Percentiles rank a stretch among this genome's conserved stretches.
Evolutionary conservation across 106 monocot genomes (phyloP).

Genomic region (Dendrobium catenatum): DNA sequence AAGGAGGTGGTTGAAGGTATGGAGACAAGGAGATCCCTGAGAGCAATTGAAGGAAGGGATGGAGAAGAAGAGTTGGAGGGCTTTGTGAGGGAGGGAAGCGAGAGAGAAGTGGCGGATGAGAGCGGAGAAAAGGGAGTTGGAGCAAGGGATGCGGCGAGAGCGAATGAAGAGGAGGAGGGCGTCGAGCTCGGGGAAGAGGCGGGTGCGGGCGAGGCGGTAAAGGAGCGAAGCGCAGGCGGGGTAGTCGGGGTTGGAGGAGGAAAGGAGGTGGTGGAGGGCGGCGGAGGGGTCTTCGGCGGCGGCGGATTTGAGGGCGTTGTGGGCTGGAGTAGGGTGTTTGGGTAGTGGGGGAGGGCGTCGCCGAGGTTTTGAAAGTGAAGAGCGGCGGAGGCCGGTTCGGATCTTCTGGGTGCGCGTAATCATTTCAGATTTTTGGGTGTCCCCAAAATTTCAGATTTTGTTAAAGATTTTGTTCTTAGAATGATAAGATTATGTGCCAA

Average conservation of each 20-base stretch:
- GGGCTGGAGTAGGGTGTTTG: constrained; percentile 16
- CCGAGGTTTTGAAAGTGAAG: neutral
- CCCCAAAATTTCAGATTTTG: too few relatives aligned
- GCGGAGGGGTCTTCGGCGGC: constrained; percentile 25
- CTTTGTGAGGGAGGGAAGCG: constrained; percentile 43
- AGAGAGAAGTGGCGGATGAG: constrained; percentile 53
- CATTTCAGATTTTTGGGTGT: neutral
- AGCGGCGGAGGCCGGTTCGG: constrained; percentile 20
- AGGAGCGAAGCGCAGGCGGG: constrained; percentile 36
- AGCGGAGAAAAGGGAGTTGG: constrained; percentile 44
- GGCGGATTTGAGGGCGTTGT: constrained; percentile 34
- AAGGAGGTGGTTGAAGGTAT: constrained; percentile 65
- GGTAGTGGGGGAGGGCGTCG: neutral
- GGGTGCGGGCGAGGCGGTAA: constrained; percentile 57
- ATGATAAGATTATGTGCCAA: too few relatives aligned
- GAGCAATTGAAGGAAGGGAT: constrained; percentile 49
- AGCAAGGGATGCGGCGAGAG: constrained; percentile 37
- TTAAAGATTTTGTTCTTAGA: too few relatives aligned
- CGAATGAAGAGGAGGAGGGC: constrained; percentile 46
- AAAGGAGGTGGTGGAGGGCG: constrained; percentile 29
- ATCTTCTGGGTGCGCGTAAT: neutral
- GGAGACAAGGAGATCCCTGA: constrained; percentile 29
- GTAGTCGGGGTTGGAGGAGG: constrained; percentile 28
- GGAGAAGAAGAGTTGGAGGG: constrained; percentile 51
- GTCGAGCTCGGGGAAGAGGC: constrained; percentile 39